Percentiles rank a stretch among this genome's conserved stretches.
Conservation (phyloP, 257 asterid species). For the Gentiana dahurica region DNA sequence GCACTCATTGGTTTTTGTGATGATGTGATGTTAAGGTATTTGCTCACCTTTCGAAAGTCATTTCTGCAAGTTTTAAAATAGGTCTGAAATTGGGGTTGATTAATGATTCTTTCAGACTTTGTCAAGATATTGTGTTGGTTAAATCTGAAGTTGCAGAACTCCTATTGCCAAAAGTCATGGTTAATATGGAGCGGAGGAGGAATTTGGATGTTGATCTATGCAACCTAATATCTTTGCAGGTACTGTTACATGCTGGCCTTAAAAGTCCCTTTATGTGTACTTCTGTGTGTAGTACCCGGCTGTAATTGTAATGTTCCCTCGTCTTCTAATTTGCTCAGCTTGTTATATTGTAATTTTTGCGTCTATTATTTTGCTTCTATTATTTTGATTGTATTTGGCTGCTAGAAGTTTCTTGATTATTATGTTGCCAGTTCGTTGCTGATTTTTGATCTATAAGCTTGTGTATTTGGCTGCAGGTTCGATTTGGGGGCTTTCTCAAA, state of each 20-base stretch:
- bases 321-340: not conserved
- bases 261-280: too few species aligned
- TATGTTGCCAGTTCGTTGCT: too few species aligned
- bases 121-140: slow-evolving; percentile 76
- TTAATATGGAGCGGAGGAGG: slow-evolving; percentile 53
- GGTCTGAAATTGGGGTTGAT: not conserved
- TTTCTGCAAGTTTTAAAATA: not conserved
- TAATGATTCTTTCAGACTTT: slow-evolving; percentile 39
- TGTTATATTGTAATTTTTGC: too few species aligned
- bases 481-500: too few species aligned
- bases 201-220: slow-evolving; percentile 65
- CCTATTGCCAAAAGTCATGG: slow-evolving; percentile 59
- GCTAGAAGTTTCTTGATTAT: too few species aligned
- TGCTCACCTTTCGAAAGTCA: slow-evolving; percentile 13
- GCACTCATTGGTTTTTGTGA: slow-evolving; percentile 60
- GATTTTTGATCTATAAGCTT: slow-evolving; percentile 5
- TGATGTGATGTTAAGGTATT: slow-evolving; percentile 74
- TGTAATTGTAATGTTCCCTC: not conserved
- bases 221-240: too few species aligned
- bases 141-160: too few species aligned
- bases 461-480: slow-evolving; percentile 36
- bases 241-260: too few species aligned
- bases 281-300: too few species aligned
- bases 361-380: not conserved
- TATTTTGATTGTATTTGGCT: not conserved